These are phyloP conservation scores for Coniferiporia sulphurascens DNA, from an alignment of 1,284 basidiomycete species.

Conservation along the genomic window DNA sequence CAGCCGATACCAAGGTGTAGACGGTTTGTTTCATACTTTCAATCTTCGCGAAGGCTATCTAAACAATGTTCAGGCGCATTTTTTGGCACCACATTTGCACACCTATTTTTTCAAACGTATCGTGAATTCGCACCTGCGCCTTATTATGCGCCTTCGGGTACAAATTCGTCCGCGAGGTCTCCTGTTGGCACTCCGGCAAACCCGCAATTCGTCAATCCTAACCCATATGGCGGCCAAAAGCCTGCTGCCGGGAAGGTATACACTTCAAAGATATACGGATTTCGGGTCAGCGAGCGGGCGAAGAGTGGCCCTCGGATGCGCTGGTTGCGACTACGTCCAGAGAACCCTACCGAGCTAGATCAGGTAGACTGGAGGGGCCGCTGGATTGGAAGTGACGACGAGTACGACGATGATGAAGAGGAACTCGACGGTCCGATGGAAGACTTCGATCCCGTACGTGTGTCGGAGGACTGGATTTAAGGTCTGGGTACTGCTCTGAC, in stretches of 20 bases:
- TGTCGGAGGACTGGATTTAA: not conserved
- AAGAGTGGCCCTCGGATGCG: constrained; percentile 95
- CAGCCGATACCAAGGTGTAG: constrained; percentile 93
- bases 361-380: constrained; percentile 82
- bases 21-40: constrained; percentile 55
- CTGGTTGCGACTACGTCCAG: constrained; percentile 87
- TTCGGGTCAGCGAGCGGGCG: constrained; percentile 78
- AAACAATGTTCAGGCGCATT: constrained; percentile 71
- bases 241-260: constrained; percentile 84
- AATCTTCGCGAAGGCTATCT: not conserved
- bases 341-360: constrained; percentile 75
- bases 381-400: constrained; percentile 79
- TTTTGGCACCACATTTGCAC: constrained; percentile 98
- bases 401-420: constrained; percentile 54
- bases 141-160: constrained; percentile 60
- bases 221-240: constrained; percentile 84
- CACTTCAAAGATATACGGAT: constrained; percentile 90
- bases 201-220: constrained; percentile 68
- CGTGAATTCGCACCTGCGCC: constrained; percentile 85
- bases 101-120: constrained; percentile 97
- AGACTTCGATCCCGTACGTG: constrained; percentile 72
- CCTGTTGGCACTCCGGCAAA: constrained; percentile 45
- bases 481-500: not conserved
- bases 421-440: constrained; percentile 75
- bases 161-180: constrained; percentile 42